Evolutionary conservation across 2,329 filamentous ascomycete genomes (phyloP).

Genomic region (Cladosporium sp.): DNA sequence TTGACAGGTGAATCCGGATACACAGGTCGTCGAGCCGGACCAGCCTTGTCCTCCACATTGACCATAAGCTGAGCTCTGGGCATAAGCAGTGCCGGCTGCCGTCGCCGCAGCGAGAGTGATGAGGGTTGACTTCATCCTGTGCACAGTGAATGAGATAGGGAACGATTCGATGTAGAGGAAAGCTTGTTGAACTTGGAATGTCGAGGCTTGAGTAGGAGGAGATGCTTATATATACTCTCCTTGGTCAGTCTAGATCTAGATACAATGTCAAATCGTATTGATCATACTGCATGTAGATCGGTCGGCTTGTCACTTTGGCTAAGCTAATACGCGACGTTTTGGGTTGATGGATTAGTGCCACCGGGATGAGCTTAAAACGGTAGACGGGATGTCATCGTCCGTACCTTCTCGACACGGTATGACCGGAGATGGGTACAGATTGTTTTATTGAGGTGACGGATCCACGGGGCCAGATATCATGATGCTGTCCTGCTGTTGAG

Average conservation of each 20-base stretch:
- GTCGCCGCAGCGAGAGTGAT: slow-evolving; percentile 28
- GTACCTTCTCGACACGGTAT: not conserved
- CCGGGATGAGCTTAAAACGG: slow-evolving; percentile 18
- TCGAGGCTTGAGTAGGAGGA: not conserved
- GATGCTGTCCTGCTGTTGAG: not conserved
- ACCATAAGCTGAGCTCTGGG: slow-evolving; percentile 24
- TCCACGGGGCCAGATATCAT: not conserved
- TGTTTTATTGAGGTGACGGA: not conserved
- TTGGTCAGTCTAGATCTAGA: not conserved
- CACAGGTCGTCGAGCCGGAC: slow-evolving; percentile 36
- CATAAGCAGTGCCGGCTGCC: slow-evolving; percentile 24
- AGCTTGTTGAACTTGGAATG: not conserved
- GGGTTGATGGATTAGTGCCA: slow-evolving; percentile 4
- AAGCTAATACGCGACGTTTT: slow-evolving; percentile 20
- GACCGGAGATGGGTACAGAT: not conserved
- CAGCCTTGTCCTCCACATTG: slow-evolving; percentile 36
- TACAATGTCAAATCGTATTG: not conserved
- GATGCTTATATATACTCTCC: not conserved
- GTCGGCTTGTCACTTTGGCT: slow-evolving; percentile 11
- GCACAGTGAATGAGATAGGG: slow-evolving; percentile 17
- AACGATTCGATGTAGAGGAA: not conserved
- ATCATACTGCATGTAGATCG: not conserved
- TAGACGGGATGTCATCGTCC: slow-evolving; percentile 9
- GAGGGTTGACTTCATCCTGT: slow-evolving; percentile 30
- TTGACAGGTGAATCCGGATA: slow-evolving; percentile 36